Evolutionary conservation across 208 protist species (phyloP), one percentile per base, ranked within the genome.

Genomic region (Trypanosoma avium): DNA sequence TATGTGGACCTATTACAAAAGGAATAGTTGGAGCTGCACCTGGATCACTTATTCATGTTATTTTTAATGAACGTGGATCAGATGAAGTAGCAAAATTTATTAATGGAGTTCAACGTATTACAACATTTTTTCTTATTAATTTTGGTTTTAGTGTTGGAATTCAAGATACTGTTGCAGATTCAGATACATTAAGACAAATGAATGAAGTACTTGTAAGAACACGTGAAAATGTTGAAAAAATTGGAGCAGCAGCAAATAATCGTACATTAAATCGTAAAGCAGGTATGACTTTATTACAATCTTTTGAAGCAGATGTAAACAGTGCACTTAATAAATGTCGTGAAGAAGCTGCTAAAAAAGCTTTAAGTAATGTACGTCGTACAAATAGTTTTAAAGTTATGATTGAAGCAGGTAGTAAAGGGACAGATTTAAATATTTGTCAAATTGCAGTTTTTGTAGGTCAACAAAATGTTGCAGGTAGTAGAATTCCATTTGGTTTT

Each of bases 401-500:
- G 97, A 96, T 98, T 32, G 81, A 88, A 27, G 93, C 97, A 0
- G 99, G 99, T 45, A 99, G 97, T 43, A 99, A 99, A 75, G 99
- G 99, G 32, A 96, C 86, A 6, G 79, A 93, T 58, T 89, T 99
- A 47, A 99, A 99, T 81, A 99, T 99, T 67, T 97, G 97, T 29
- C 99, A 99, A 88, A 98, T 99, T 71, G 97, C 99, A 49, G 98
- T 98, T 2, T 99, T 98, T 79, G 98, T 99, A 15, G 99, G 99
- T 12, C 99, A 99, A 85, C 99, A 99, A 74, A 99, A 99, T 84
- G 98, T 99, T 32, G 98, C 99, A 55, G 99, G 98, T 46, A 95
- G 98, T 75, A 96, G 98, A 55, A 99, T 99, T 67, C 95, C 97
- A 7, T 99, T 96, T 77, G 95, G 97, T 52, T 99, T 99, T 67